phyloP scores from a whole-genome alignment of 2,329 filamentous ascomycete genomes.

The Arthrinium phaeospermum region DNA sequence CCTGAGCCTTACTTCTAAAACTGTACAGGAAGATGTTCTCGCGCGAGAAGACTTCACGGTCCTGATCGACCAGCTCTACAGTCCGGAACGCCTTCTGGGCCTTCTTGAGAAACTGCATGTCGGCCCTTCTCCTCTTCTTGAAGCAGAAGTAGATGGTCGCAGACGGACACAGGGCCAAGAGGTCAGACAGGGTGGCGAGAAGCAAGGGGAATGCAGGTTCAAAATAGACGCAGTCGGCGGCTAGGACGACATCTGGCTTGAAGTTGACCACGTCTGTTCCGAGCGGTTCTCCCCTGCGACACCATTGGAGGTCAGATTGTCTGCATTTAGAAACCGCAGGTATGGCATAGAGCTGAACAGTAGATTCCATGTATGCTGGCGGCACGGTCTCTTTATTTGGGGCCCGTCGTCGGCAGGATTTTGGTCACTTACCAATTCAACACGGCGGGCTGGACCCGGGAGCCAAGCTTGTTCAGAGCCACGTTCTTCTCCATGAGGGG shows the following conservation, averaged over 20 bases:
- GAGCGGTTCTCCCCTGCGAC: conserved; percentile 64
- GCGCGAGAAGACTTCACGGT: conserved; percentile 61
- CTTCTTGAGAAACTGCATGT: conserved; percentile 75
- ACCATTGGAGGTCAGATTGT: conserved; percentile 26
- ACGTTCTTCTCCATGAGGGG: conserved; percentile 88
- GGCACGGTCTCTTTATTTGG: not conserved
- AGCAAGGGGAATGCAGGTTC: conserved; percentile 93
- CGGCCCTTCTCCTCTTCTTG: conserved; percentile 86
- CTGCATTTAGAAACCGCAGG: conserved; percentile 2
- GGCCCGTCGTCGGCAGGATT: conserved; percentile 5
- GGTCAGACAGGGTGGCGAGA: conserved; percentile 74
- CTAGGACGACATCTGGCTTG: conserved; percentile 82
- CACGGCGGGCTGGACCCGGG: conserved; percentile 68
- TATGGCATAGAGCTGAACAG: not conserved
- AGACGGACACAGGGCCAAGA: conserved; percentile 74
- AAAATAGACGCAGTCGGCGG: conserved; percentile 96
- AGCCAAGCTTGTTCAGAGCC: conserved; percentile 73
- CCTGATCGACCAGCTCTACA: conserved; percentile 66
- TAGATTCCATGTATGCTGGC: not conserved
- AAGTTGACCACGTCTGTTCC: conserved; percentile 57
- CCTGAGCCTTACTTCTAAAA: conserved; percentile 50
- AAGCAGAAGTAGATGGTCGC: conserved; percentile 83
- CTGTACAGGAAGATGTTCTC: conserved; percentile 67
- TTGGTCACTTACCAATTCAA: conserved; percentile 75
- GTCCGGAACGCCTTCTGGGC: conserved; percentile 71